Conservation (phyloP, 129 eudicot species). For the Scalesia atractyloides region DNA sequence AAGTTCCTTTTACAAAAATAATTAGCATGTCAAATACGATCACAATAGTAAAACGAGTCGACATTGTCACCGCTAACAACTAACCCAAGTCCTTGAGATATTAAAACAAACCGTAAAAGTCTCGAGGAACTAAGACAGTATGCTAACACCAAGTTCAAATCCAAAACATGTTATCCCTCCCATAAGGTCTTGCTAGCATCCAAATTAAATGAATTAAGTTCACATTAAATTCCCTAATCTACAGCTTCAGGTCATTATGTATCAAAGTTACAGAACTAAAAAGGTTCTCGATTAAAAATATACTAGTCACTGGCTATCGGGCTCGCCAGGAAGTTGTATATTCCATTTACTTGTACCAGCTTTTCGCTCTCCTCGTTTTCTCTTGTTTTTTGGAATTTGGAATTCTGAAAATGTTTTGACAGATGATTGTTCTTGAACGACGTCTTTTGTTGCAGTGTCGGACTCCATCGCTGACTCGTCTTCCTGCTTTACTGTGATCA, state of each 20-base stretch:
- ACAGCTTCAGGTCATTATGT: slow-evolving; percentile 14
- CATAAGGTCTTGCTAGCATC: slow-evolving; percentile 26
- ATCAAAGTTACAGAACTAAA: slow-evolving; percentile 26
- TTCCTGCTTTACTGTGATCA: slow-evolving; percentile 41
- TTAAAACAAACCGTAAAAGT: neutral
- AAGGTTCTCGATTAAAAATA: neutral
- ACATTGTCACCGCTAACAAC: neutral
- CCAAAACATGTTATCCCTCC: slow-evolving; percentile 16
- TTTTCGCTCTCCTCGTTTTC: slow-evolving; percentile 94
- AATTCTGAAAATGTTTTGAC: slow-evolving; percentile 47
- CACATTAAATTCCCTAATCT: slow-evolving; percentile 20
- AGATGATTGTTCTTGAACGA: slow-evolving; percentile 40
- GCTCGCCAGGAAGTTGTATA: slow-evolving; percentile 56
- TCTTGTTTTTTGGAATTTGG: slow-evolving; percentile 63
- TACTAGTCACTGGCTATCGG: slow-evolving; percentile 51
- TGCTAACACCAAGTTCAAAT: slow-evolving; percentile 13
- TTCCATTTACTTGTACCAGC: slow-evolving; percentile 77
- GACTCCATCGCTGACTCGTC: slow-evolving; percentile 40
- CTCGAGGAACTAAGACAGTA: neutral
- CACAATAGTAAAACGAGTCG: neutral
- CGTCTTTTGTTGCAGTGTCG: slow-evolving; percentile 29
- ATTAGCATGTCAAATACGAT: too few relatives aligned
- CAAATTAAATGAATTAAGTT: slow-evolving; percentile 23
- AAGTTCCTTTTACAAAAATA: too few relatives aligned
- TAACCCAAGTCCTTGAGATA: slow-evolving; percentile 3